Base-by-base conservation (phyloP, 2,329 filamentous ascomycete genomes). In the Aspergillus aculeatus region DNA sequence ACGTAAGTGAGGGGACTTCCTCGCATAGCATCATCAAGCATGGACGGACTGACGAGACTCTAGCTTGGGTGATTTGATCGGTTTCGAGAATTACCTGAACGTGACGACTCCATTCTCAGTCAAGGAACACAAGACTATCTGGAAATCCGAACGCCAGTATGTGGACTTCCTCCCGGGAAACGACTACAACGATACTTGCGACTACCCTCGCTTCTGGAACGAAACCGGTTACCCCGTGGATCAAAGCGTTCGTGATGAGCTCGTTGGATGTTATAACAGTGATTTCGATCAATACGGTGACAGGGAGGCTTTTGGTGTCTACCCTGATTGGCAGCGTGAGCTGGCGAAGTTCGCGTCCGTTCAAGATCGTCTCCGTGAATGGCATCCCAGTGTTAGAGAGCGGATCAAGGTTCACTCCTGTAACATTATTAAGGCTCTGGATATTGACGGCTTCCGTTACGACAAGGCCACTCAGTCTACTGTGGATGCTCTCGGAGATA, bases 231-330 rank as follows among this genome's bases (percentile, higher is more conserved):
- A 75, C 58, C 81, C 77, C 5, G 78, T 84, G 26, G 75, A 76
- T 9, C 72, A 78, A 23, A 77, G 80, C 52, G 78, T 84, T 24
- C 79, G 76, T 4, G 71, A 77, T 5, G 65, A 77, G 23, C 74
- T 87, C 62, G 74, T 75, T 4, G 84, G 84, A 5, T 88, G 86
- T 71, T 85, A 83, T 66, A 75, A 86, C 70, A 86, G 84, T 63
- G 86, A 89, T 47, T 89, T 88, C 62, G 84, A 88, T 67, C 83
- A 85, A 71, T 88, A 85, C 63, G 86, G 86, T 55, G 85, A 88
- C 64, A 83, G 83, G 24, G 83, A 85, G 69, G 85, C 85, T 47
- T 87, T 88, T 65, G 86, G 86, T 63, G 81, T 85, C 14, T 87
- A 82, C 59, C 82, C 84, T 0, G 84, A 88, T 67, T 88, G 84